phyloP scores from a whole-genome alignment of 2,329 filamentous ascomycete genomes.

The Fusarium euwallaceae region DNA sequence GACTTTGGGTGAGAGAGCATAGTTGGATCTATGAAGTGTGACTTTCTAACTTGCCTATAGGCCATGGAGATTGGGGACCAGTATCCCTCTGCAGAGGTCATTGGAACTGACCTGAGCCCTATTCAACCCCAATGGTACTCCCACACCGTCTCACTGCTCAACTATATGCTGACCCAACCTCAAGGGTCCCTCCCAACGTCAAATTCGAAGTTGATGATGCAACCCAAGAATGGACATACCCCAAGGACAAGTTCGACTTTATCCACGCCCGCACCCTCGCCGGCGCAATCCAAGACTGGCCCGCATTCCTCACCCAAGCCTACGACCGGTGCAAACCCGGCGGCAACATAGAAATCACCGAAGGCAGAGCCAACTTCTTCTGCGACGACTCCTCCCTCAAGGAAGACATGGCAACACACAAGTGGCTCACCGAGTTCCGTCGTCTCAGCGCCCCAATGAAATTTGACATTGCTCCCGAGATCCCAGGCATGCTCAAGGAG shows the following conservation, averaged over 20 bases:
- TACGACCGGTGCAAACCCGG: constrained; percentile 34
- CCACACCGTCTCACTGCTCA: too few species aligned
- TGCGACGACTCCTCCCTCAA: constrained; percentile 42
- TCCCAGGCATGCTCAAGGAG: constrained; percentile 33
- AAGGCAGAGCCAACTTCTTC: constrained; percentile 40
- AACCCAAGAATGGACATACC: constrained; percentile 15
- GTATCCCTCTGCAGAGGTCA: constrained; percentile 41
- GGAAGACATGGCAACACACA: constrained; percentile 33
- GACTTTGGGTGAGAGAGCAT: not conserved
- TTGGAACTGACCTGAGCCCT: constrained; percentile 45
- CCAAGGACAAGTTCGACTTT: constrained; percentile 15
- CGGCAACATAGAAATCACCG: constrained; percentile 31
- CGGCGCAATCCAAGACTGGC: constrained; percentile 48
- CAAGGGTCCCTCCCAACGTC: constrained; percentile 43
- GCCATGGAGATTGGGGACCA: constrained; percentile 59
- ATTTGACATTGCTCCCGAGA: constrained; percentile 38
- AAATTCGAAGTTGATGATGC: constrained; percentile 32
- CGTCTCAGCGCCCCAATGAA: constrained; percentile 34
- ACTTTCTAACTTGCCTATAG: constrained; percentile 34
- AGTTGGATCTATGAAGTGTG: not conserved
- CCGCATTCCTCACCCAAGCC: constrained; percentile 32
- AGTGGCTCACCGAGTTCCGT: constrained; percentile 43
- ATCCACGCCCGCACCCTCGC: constrained; percentile 46
- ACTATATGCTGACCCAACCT: not conserved
- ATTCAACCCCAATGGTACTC: constrained; percentile 41